phyloP scores from a whole-genome alignment of 1,284 basidiomycete species.

The Cutaneotrichosporon cyanovorans region DNA sequence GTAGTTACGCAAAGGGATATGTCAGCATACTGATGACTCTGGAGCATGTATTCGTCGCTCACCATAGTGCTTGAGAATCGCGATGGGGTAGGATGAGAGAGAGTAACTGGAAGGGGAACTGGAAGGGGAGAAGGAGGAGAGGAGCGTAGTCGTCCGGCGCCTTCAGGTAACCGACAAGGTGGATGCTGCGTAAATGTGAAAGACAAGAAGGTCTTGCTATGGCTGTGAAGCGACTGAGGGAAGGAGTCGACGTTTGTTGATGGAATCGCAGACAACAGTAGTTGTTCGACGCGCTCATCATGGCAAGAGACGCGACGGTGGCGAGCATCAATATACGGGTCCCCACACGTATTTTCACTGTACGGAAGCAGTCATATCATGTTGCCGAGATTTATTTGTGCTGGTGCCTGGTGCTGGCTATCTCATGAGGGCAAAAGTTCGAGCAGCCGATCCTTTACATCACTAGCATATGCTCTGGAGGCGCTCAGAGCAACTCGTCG shows the following conservation, averaged over 20 bases:
- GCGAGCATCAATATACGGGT: not conserved
- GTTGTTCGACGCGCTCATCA: not conserved
- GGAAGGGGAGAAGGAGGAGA: not conserved
- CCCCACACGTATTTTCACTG: not conserved
- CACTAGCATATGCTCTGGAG: not conserved
- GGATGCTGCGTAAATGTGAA: too few relatives aligned
- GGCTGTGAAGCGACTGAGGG: too few relatives aligned
- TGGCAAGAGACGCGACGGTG: not conserved
- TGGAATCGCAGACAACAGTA: not conserved
- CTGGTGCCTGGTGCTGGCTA: too few relatives aligned
- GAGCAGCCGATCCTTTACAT: too few relatives aligned
- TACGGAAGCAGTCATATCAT: constrained; percentile 2
- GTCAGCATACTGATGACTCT: not conserved
- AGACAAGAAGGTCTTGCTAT: too few relatives aligned
- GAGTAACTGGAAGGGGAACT: too few relatives aligned
- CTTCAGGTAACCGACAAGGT: too few relatives aligned
- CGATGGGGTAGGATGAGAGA: not conserved
- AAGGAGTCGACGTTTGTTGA: not conserved
- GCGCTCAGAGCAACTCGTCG: not conserved
- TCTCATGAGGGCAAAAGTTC: too few relatives aligned
- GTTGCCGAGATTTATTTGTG: too few relatives aligned
- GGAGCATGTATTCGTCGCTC: not conserved
- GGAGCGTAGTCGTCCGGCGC: not conserved
- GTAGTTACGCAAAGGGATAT: not conserved
- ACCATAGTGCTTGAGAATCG: constrained; percentile 8